These are phyloP conservation scores for Xylaria sp. DNA, from an alignment of 2,329 filamentous ascomycete species.

Conservation along the genomic window DNA sequence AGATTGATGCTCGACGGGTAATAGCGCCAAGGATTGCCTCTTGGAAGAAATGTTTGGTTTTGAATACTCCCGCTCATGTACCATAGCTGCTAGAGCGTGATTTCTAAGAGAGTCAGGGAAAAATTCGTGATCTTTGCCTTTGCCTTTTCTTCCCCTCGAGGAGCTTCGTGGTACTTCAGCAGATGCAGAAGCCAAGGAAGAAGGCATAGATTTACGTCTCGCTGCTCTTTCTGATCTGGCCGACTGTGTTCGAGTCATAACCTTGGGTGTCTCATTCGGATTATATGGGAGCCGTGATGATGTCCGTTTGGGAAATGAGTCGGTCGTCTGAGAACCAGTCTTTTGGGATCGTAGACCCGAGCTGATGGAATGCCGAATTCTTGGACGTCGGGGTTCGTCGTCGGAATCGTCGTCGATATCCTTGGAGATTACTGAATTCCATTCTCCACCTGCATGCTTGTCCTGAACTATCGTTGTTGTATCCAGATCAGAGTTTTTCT, in stretches of 20 bases:
- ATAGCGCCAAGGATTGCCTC: conserved; percentile 25
- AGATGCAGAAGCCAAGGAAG: conserved; percentile 37
- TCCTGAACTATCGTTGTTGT: conserved; percentile 50
- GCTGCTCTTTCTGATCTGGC: conserved; percentile 34
- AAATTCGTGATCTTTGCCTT: conserved; percentile 31
- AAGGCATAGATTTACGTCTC: conserved; percentile 45
- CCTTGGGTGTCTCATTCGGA: conserved; percentile 24
- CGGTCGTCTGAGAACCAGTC: conserved; percentile 22
- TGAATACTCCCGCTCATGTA: conserved; percentile 28
- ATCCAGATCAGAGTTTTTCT: conserved; percentile 50
- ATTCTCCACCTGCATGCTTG: conserved; percentile 7
- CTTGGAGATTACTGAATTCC: conserved; percentile 21
- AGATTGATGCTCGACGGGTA: conserved; percentile 18
- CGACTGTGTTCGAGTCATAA: conserved; percentile 24
- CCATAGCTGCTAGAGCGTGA: conserved; percentile 36
- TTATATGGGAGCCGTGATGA: conserved; percentile 34
- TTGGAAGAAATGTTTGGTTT: conserved; percentile 36
- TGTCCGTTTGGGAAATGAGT: conserved; percentile 35
- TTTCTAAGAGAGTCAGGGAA: conserved; percentile 42
- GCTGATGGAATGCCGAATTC: conserved; percentile 43
- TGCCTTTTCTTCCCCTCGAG: conserved; percentile 21
- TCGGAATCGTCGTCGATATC: conserved; percentile 34
- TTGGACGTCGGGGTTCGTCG: conserved; percentile 30
- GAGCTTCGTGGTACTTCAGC: conserved; percentile 30
- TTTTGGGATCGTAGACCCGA: conserved; percentile 41